These are phyloP conservation scores for Podospora pseudoanserina DNA, from an alignment of 495 filamentous ascomycete genomes.

Conservation along the genomic window DNA sequence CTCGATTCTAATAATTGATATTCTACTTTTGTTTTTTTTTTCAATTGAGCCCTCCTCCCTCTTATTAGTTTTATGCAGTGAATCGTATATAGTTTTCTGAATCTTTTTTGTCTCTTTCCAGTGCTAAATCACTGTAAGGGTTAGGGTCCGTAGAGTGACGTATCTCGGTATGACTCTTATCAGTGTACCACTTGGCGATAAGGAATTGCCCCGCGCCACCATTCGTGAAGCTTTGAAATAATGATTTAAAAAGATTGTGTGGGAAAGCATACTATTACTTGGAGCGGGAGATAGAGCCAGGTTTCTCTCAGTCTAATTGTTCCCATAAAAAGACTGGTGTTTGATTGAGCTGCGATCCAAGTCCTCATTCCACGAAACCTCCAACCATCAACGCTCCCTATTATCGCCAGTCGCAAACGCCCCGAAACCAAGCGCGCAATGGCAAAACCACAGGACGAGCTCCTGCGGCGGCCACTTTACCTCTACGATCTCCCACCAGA, in stretches of 20 bases:
- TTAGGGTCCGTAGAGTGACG: conserved; percentile 19
- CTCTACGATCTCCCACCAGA: conserved; percentile 84
- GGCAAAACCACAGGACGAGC: conserved; percentile 37
- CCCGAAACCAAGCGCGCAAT: conserved; percentile 14
- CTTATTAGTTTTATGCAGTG: background rate
- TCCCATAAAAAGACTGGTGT: background rate
- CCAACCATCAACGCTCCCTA: background rate
- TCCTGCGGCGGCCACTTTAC: conserved; percentile 43
- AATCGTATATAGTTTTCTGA: background rate
- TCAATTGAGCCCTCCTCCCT: too few species aligned
- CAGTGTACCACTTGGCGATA: conserved; percentile 17
- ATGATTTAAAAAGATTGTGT: background rate
- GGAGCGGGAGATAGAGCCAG: too few species aligned
- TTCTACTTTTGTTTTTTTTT: background rate
- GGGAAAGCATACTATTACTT: background rate
- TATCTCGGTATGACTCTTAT: conserved; percentile 28
- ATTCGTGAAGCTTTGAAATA: background rate
- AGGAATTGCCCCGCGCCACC: conserved; percentile 19
- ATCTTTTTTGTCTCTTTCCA: background rate
- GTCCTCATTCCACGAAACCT: background rate
- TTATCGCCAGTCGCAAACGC: background rate
- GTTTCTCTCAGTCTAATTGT: too few species aligned
- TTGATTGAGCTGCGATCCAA: background rate
- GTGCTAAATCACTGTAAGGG: conserved; percentile 5
- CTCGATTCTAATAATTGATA: background rate